Base-by-base conservation (phyloP, 345 rosid genomes). In the Kernera saxatilis region DNA sequence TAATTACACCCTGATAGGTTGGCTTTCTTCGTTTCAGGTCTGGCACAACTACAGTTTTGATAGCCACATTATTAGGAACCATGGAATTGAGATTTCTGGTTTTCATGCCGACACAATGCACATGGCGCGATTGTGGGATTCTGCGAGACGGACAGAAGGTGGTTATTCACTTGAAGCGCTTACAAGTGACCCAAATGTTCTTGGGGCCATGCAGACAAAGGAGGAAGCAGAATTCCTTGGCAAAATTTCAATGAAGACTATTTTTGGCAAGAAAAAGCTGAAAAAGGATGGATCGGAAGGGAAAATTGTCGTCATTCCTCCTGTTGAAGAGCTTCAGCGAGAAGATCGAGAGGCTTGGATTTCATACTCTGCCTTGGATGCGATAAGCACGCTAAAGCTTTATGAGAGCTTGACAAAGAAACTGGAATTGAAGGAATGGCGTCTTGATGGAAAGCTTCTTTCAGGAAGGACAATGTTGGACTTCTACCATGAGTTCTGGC, bases 21-120 rank as follows among this genome's bases (percentile, higher is more conserved):
- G 45, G 8, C 39, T 35, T 76, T 23, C 46, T 27, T 44, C 27
- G 46, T 61, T 70, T 68, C 60, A 94, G 99, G 99, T 94, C 17
- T 94, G 99, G 96, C 99, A 94, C 82, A 94, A 94, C 76, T 94
- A 94, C 73, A 91, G 97, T 84, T 94, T 94, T 44, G 99, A 94
- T 77, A 85, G 78, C 64, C 99, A 94, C 73, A 83, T 91, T 39
- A 74, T 94, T 50, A 82, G 86, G 80, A 94, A 94, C 40, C 88
- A 91, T 67, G 93, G 88, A 37, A 55, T 94, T 61, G 75, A 84
- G 76, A 74, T 94, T 67, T 78, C 84, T 79, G 99, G 99, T 36
- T 94, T 94, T 81, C 87, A 89, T 77, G 99, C 95, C 5, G 99
- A 94, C 73, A 94, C 99, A 62, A 89, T 94, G 93, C 99, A 91